phyloP scores from a whole-genome alignment of 192 early-diverging fungal species.

The Entomortierella beljakovae region DNA sequence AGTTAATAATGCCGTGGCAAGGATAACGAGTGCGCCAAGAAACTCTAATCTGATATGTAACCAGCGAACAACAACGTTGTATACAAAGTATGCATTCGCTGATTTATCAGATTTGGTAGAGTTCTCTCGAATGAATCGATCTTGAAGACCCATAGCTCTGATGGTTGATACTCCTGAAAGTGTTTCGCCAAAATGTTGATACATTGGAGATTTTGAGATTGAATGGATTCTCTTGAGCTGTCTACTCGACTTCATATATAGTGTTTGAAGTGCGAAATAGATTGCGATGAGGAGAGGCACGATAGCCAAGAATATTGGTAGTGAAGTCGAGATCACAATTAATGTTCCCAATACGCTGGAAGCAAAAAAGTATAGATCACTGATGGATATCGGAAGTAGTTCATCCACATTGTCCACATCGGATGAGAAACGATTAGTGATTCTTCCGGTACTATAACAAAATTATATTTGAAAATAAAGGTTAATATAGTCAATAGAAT shows the following conservation, averaged over 20 bases:
- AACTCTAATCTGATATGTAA: conserved; percentile 80
- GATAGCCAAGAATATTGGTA: conserved; percentile 77
- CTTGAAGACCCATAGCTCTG: conserved; percentile 79
- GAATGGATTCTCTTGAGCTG: conserved; percentile 89
- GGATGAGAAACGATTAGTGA: conserved; percentile 86
- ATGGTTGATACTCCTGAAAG: conserved; percentile 85
- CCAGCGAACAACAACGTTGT: conserved; percentile 74
- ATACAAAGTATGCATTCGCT: conserved; percentile 78
- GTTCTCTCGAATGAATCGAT: conserved; percentile 75
- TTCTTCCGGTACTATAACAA: conserved; percentile 35
- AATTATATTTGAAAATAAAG: background rate
- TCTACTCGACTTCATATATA: conserved; percentile 80
- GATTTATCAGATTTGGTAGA: conserved; percentile 71
- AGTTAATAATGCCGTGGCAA: conserved; percentile 79
- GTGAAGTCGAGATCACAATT: conserved; percentile 65
- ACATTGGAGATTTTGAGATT: conserved; percentile 81
- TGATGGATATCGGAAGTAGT: conserved; percentile 59
- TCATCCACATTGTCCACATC: conserved; percentile 88
- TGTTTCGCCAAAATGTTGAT: conserved; percentile 82
- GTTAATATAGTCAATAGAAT: background rate
- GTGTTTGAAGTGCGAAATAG: conserved; percentile 73
- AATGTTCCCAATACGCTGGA: conserved; percentile 66
- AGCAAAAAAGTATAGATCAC: conserved; percentile 61
- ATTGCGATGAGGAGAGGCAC: conserved; percentile 73
- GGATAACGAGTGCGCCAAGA: conserved; percentile 80